A percentile compares a stretch with the other conserved stretches of the same genome.
phyloP scores from a whole-genome alignment of 1,284 basidiomycete species.

The Nidula niveotomentosa region DNA sequence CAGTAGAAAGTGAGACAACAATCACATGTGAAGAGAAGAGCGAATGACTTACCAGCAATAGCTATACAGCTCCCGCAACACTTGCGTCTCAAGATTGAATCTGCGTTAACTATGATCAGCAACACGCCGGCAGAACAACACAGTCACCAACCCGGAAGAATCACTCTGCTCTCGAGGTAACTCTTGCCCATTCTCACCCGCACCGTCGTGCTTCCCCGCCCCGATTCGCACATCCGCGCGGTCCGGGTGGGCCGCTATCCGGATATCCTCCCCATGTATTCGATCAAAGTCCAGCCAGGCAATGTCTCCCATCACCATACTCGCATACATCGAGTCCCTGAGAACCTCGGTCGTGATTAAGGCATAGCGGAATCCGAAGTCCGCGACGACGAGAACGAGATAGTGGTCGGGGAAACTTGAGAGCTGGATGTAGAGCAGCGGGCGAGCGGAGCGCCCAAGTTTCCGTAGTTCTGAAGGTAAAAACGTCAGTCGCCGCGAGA shows the following conservation, averaged over 20 bases:
- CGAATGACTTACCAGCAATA: constrained; percentile 67
- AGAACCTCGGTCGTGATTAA: constrained; percentile 62
- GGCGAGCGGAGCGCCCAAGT: constrained; percentile 56
- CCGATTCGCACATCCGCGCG: constrained; percentile 1
- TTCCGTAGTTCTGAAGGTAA: constrained; percentile 63
- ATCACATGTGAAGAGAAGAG: neutral
- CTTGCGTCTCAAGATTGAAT: constrained; percentile 68
- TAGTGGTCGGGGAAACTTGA: constrained; percentile 70
- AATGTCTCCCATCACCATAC: constrained; percentile 70
- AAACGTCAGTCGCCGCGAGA: too few relatives aligned
- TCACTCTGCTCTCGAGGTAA: constrained; percentile 9
- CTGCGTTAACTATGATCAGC: constrained; percentile 28
- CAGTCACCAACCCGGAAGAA: constrained; percentile 18
- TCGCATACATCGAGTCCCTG: constrained; percentile 50
- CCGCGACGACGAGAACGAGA: constrained; percentile 75
- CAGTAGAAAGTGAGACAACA: constrained; percentile 1
- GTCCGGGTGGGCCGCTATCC: neutral
- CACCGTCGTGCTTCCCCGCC: constrained; percentile 32
- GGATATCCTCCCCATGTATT: constrained; percentile 36
- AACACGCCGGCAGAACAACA: neutral
- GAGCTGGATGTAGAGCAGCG: constrained; percentile 68
- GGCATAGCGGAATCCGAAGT: constrained; percentile 75
- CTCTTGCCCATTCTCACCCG: constrained; percentile 11
- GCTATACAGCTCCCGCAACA: constrained; percentile 72
- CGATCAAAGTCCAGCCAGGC: constrained; percentile 73